Base-by-base conservation (phyloP, 768 basidiomycete genomes). In the Lactarius quietus region DNA sequence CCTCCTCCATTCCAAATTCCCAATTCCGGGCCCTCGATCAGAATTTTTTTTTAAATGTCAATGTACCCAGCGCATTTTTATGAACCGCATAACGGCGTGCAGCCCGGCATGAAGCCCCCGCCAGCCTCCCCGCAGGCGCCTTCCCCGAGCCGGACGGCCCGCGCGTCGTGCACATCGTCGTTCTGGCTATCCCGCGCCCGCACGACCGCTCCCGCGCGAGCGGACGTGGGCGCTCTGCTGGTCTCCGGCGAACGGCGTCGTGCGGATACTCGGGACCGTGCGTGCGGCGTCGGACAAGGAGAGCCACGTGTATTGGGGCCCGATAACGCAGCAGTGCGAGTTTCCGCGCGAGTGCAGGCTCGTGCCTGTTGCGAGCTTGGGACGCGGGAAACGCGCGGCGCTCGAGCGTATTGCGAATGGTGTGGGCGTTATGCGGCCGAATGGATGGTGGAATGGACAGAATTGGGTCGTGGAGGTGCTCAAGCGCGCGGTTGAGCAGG, bases 391-490 rank as follows among this genome's bases (percentile, higher is more conserved):
- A 8, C 62, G 68, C 20, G 59, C 48, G 39, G 63, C 59, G 39
- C 29, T 69, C 10, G 68, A 69, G 48, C 65, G 67, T 15, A 63
- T 69, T 56, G 68, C 68, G 35, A 61, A 55, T 14, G 23, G 53
- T n/a, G 66, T 69, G 9, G 62, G 68, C 14, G 62, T 69, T 17
- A 68, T 69, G 68, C 59, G 67, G 14, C 68, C 68, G 12, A 69
- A 69, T 3, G 68, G 68, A 23, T 69, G 68, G 68, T 69, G 68
- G 68, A 69, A 69, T 15, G 66, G 68, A 1, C 68, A 69, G 66
- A 69, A 69, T 35, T 69, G 68, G 68, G 63, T 69, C 57, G 68
- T 69, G 12, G 66, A 67, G 62, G 62, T 69, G 59, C 59, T 69
- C 33, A 68, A 63, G 55, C 45, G 59, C 10, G 68, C 68, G 10